A percentile compares a stretch with the other conserved stretches of the same genome.
These are phyloP conservation scores for Uromyces viciae-fabae DNA, from an alignment of 1,284 basidiomycete species.

Conservation along the genomic window DNA sequence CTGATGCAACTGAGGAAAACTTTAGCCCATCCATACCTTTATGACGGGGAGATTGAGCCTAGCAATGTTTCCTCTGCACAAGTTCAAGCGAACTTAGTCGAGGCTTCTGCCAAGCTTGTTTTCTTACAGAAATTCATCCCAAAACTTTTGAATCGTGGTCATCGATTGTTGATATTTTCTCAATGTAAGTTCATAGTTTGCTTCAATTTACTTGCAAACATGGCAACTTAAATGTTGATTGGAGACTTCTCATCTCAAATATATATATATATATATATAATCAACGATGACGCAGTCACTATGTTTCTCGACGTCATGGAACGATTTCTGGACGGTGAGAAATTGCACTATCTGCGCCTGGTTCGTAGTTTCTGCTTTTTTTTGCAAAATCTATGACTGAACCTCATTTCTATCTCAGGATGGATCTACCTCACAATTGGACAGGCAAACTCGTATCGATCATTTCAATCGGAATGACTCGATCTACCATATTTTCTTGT, in stretches of 20 bases:
- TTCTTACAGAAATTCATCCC: conserved; percentile 49
- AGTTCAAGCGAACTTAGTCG: conserved; percentile 35
- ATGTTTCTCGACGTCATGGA: conserved; percentile 44
- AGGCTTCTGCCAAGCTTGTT: conserved; percentile 42
- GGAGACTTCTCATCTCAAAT: background rate
- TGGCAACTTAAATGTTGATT: too few relatives aligned
- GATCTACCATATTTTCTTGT: conserved; percentile 41
- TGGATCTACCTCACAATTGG: conserved; percentile 36
- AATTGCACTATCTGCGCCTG: conserved; percentile 27
- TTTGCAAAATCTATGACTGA: conserved; percentile 3
- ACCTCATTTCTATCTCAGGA: conserved; percentile 18
- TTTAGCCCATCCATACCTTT: conserved; percentile 50
- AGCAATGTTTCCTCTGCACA: conserved; percentile 25
- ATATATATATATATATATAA: too few relatives aligned
- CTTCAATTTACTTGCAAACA: conserved; percentile 45
- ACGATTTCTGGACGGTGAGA: conserved; percentile 44
- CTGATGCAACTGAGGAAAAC: conserved; percentile 53
- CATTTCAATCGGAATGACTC: conserved; percentile 41
- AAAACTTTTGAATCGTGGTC: conserved; percentile 50
- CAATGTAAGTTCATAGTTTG: conserved; percentile 48
- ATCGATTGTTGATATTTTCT: conserved; percentile 52
- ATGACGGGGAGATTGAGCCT: conserved; percentile 42
- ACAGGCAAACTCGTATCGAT: conserved; percentile 45
- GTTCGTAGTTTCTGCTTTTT: conserved; percentile 8
- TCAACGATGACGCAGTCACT: too few relatives aligned